phyloP scores from a whole-genome alignment of 345 rosid species.

The Arabidopsis suecica region DNA sequence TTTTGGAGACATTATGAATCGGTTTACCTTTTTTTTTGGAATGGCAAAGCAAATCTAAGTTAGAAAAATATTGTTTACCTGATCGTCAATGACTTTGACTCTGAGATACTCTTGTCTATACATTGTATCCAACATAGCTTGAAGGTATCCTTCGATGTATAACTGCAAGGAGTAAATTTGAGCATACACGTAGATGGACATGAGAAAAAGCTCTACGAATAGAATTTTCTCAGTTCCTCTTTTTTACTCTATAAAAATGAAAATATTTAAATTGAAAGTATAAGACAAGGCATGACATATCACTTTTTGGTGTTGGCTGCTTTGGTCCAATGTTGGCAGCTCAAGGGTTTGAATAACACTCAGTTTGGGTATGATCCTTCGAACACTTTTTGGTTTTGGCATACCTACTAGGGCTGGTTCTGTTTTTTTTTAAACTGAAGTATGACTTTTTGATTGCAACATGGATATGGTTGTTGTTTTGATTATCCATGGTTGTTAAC shows the following conservation, averaged over 20 bases:
- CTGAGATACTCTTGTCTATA: constrained; percentile 93
- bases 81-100: constrained; percentile 89
- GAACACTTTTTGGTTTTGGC: too few relatives aligned
- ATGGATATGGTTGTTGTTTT: too few relatives aligned
- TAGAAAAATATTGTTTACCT: constrained; percentile 48
- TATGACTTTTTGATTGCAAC: too few relatives aligned
- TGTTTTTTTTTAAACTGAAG: too few relatives aligned
- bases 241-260: constrained; percentile 11
- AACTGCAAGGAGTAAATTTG: constrained; percentile 54
- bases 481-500: too few relatives aligned
- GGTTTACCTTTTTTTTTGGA: neutral
- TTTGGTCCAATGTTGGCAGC: too few relatives aligned
- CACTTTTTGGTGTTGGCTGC: too few relatives aligned
- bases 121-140: constrained; percentile 90
- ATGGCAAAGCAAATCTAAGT: constrained; percentile 9
- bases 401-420: too few relatives aligned
- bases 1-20: neutral
- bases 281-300: constrained; percentile 23
- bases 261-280: constrained; percentile 4
- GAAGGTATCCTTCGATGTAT: constrained; percentile 93
- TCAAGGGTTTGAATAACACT: too few relatives aligned
- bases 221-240: neutral
- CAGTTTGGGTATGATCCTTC: too few relatives aligned
- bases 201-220: neutral
- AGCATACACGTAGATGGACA: constrained; percentile 18